Conservation (phyloP, 2,329 filamentous ascomycete genomes). For the Neopestalotiopsis clavispora region DNA sequence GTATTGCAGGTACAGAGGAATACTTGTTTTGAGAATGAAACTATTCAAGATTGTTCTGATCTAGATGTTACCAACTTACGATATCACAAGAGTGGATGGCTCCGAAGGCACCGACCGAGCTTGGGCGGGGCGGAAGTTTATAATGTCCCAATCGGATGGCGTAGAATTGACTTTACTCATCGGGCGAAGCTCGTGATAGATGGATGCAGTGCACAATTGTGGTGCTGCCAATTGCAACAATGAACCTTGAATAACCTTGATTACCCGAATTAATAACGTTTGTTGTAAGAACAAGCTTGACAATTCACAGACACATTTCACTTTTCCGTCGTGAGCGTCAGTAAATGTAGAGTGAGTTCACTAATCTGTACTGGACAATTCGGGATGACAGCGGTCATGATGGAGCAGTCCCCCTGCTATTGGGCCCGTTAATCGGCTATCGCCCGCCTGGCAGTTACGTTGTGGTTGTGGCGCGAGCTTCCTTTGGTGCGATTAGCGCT, state of each 20-base stretch:
- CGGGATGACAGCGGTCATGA: neutral
- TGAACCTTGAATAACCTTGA: neutral
- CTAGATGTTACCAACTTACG: no score
- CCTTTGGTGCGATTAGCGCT: neutral
- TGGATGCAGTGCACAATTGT: neutral
- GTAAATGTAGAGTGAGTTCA: no score
- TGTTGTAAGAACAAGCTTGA: neutral
- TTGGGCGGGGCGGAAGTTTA: neutral
- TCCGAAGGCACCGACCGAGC: neutral
- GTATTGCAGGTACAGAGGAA: neutral
- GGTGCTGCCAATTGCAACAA: neutral
- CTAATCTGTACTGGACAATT: neutral
- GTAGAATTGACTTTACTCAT: neutral
- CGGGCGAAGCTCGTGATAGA: neutral
- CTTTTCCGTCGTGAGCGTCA: neutral
- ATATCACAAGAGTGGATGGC: neutral
- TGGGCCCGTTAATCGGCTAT: neutral
- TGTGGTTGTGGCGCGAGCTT: constrained; percentile 12
- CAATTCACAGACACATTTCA: neutral
- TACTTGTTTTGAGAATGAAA: neutral
- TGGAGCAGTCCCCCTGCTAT: neutral
- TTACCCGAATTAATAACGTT: neutral
- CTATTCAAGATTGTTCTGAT: neutral
- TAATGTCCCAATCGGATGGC: neutral
- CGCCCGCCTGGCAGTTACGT: neutral